Conservation (phyloP, 2,329 filamentous ascomycete species). For the Clonostachys solani region DNA sequence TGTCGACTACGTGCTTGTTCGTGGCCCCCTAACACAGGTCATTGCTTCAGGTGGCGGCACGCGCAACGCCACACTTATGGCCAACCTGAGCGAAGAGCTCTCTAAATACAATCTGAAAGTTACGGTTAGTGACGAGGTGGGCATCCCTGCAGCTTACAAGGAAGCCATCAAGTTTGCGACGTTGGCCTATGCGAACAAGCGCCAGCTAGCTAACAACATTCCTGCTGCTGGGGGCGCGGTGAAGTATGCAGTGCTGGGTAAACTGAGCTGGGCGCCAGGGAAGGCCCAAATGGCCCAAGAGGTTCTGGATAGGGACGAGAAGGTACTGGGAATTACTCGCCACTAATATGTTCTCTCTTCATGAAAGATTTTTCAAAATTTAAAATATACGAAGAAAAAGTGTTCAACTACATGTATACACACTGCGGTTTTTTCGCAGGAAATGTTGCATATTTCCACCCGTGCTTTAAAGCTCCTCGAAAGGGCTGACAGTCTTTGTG, state of each 20-base stretch:
- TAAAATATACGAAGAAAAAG: no score
- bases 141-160: slow-evolving; percentile 20
- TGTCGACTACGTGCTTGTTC: slow-evolving; percentile 15
- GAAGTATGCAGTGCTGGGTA: slow-evolving; percentile 17
- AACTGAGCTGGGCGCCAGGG: slow-evolving; percentile 14
- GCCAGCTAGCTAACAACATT: slow-evolving; percentile 18
- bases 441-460: no score
- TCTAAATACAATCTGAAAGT: slow-evolving; percentile 9
- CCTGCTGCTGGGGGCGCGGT: slow-evolving; percentile 17
- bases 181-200: slow-evolving; percentile 16
- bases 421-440: no score
- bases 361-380: no score
- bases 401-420: no score
- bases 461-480: no score
- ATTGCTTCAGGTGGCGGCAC: slow-evolving; percentile 19
- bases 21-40: slow-evolving; percentile 7
- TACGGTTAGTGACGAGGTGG: slow-evolving; percentile 15
- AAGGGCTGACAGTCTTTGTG: no score
- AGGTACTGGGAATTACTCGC: background rate
- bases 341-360: no score
- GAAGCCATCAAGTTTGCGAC: slow-evolving; percentile 23
- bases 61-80: slow-evolving; percentile 14
- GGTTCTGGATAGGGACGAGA: background rate
- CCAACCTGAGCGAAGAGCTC: slow-evolving; percentile 7
- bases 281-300: background rate